A percentile compares a stretch with the other conserved stretches of the same genome.
Conservation (phyloP, 768 basidiomycete species). For the Psilocybe cyanescens region DNA sequence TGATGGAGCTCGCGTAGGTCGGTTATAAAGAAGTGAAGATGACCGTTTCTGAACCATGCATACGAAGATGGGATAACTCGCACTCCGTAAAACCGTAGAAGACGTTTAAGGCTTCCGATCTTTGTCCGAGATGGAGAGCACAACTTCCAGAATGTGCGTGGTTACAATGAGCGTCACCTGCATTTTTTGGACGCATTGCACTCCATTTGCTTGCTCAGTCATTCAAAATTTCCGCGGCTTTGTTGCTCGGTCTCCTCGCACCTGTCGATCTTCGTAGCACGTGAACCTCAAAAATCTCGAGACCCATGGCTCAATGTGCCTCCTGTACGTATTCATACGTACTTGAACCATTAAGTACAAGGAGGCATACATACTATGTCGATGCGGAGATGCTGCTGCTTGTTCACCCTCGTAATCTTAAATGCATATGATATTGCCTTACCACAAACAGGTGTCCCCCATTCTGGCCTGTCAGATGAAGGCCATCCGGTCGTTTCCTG, state of each 20-base stretch:
- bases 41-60: not conserved
- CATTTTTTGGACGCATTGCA: not conserved
- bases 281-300: not conserved
- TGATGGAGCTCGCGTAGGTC: not conserved
- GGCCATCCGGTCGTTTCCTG: not conserved
- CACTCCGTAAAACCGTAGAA: not conserved
- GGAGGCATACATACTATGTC: not conserved
- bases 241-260: constrained; percentile 2
- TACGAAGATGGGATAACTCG: not conserved
- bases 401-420: not conserved
- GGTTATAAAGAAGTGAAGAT: not conserved
- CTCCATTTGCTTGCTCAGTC: not conserved
- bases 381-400: not conserved
- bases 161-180: not conserved
- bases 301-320: not conserved
- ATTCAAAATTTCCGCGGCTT: not conserved
- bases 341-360: too few species aligned
- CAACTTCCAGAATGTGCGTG: not conserved
- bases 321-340: not conserved
- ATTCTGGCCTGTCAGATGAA: not conserved
- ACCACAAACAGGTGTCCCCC: not conserved
- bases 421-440: not conserved
- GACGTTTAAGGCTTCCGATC: not conserved
- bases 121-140: not conserved
- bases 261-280: not conserved